Percentiles rank a stretch among this genome's conserved stretches.
Conservation (phyloP, 805 yeast genomes). For the Candida incommunis region DNA sequence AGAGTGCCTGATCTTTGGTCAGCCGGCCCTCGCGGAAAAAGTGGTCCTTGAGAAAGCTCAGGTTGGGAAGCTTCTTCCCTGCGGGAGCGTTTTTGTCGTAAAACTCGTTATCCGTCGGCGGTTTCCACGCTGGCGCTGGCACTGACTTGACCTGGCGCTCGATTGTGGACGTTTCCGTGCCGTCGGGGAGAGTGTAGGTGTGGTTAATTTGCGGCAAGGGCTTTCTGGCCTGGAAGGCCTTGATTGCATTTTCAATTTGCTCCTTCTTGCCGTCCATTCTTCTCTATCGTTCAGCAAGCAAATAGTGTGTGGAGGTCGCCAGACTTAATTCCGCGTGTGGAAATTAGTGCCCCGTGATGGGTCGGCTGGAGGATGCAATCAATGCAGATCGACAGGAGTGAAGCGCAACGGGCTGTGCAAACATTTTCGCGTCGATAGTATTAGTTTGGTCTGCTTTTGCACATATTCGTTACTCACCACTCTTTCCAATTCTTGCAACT, state of each 20-base stretch:
- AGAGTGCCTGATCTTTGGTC: conserved; percentile 51
- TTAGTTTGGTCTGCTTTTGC: too few species aligned
- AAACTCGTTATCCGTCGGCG: conserved; percentile 56
- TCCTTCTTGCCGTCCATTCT: conserved; percentile 5
- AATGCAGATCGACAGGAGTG: too few species aligned
- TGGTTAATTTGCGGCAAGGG: conserved; percentile 24
- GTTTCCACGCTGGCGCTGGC: conserved; percentile 47
- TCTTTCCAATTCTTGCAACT: too few species aligned
- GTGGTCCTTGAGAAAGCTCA: conserved; percentile 57
- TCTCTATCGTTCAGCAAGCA: too few species aligned
- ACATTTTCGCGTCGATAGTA: too few species aligned
- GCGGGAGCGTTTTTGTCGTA: conserved; percentile 38
- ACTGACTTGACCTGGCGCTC: conserved; percentile 47
- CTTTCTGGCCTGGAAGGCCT: conserved; percentile 21
- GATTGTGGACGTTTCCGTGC: conserved; percentile 37
- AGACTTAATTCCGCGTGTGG: too few species aligned
- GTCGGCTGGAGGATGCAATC: too few species aligned
- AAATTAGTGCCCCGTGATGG: too few species aligned
- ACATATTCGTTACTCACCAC: too few species aligned
- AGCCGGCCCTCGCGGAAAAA: conserved; percentile 72
- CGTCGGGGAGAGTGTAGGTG: conserved; percentile 42
- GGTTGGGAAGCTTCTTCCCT: conserved; percentile 63
- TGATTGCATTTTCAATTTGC: conserved; percentile 21
- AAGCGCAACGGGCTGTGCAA: too few species aligned
- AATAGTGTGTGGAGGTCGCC: too few species aligned